These are phyloP conservation scores for Panus rudis DNA, from an alignment of 768 basidiomycete species.

Conservation along the genomic window DNA sequence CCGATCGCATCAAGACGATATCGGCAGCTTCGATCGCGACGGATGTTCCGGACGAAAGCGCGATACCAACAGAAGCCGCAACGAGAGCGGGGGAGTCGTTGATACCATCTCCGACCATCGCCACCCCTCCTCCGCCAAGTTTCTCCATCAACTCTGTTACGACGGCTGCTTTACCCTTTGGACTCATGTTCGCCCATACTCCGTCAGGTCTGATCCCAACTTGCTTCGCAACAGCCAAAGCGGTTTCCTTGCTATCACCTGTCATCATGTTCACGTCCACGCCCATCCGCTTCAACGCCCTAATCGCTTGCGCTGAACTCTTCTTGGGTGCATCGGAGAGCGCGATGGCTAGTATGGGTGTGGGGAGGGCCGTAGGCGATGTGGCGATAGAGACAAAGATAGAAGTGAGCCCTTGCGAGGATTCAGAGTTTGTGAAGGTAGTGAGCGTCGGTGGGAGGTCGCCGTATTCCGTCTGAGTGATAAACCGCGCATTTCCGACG, in stretches of 20 bases:
- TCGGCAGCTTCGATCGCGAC: conserved; percentile 98
- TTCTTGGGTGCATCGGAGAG: conserved; percentile 84
- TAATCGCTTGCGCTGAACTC: conserved; percentile 77
- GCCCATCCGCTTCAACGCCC: conserved; percentile 79
- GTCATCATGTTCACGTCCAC: conserved; percentile 93
- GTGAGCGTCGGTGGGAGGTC: conserved; percentile 54
- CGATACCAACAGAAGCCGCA: conserved; percentile 93
- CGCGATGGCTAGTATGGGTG: conserved; percentile 74
- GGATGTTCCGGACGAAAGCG: conserved; percentile 91
- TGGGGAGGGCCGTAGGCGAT: conserved; percentile 31
- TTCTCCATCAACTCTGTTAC: conserved; percentile 74
- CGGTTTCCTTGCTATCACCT: conserved; percentile 83
- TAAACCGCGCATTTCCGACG: conserved; percentile 73
- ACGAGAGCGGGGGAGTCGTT: conserved; percentile 98
- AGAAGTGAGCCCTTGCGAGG: conserved; percentile 69
- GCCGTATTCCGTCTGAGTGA: conserved; percentile 49
- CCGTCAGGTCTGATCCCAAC: conserved; percentile 79
- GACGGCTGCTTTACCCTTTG: conserved; percentile 88
- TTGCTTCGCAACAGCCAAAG: conserved; percentile 80
- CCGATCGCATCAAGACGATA: conserved; percentile 95
- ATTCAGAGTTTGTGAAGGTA: conserved; percentile 56
- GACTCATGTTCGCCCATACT: conserved; percentile 91
- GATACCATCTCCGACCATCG: conserved; percentile 99
- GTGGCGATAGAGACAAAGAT: conserved; percentile 72
- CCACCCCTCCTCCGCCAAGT: conserved; percentile 61